Conservation (phyloP, 2,329 filamentous ascomycete genomes). For the Penicillium sp. region DNA sequence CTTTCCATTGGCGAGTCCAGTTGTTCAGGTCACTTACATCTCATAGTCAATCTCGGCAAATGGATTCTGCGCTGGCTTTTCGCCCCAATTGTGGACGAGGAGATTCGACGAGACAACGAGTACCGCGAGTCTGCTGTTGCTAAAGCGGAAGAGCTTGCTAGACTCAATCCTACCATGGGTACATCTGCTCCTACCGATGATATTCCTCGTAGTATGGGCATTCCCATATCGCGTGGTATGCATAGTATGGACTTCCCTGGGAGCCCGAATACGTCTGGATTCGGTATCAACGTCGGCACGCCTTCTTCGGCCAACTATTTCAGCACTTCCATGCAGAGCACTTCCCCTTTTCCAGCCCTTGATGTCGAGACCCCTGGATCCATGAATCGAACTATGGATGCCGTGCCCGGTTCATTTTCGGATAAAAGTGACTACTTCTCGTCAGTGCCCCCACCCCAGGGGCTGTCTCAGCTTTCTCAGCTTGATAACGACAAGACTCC, state of each 20-base stretch:
- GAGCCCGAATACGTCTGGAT: conserved; percentile 68
- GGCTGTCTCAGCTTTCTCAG: neutral
- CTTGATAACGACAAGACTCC: conserved; percentile 52
- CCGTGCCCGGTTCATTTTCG: conserved; percentile 52
- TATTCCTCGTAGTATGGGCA: conserved; percentile 26
- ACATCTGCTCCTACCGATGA: conserved; percentile 61
- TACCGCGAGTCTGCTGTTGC: conserved; percentile 69
- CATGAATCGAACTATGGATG: conserved; percentile 51
- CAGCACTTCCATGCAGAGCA: conserved; percentile 32
- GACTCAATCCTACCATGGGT: conserved; percentile 52
- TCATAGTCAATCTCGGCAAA: conserved; percentile 87
- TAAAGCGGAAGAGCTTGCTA: conserved; percentile 58
- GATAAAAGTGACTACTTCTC: conserved; percentile 79
- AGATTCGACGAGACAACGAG: conserved; percentile 75
- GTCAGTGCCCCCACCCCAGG: conserved; percentile 47
- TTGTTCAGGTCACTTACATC: neutral
- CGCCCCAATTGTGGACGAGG: conserved; percentile 81
- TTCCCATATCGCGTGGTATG: conserved; percentile 41
- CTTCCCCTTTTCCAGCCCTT: conserved; percentile 28
- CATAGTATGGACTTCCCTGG: conserved; percentile 60
- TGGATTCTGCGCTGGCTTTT: conserved; percentile 95
- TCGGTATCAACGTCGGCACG: conserved; percentile 70
- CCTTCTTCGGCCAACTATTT: conserved; percentile 29
- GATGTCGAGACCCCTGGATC: conserved; percentile 34
- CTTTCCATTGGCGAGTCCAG: neutral